A percentile compares a stretch with the other conserved stretches of the same genome.
phyloP scores from a whole-genome alignment of 1,284 basidiomycete species.

The Ganoderma lingzhi region DNA sequence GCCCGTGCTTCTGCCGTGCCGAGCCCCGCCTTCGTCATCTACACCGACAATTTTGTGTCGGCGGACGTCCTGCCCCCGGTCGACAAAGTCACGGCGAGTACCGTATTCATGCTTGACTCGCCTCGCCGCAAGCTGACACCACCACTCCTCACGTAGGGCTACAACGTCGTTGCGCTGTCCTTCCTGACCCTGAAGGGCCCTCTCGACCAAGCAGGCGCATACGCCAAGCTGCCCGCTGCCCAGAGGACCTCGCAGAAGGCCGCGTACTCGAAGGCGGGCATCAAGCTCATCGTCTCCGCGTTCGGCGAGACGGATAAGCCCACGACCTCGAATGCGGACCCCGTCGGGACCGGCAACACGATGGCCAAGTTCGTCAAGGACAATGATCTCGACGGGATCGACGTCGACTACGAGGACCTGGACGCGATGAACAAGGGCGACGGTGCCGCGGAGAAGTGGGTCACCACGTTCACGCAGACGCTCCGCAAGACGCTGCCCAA shows the following conservation, averaged over 20 bases:
- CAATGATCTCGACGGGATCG: conserved; percentile 57
- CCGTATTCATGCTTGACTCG: not conserved
- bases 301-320: conserved; percentile 62
- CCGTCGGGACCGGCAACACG: conserved; percentile 51
- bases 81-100: conserved; percentile 18
- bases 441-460: conserved; percentile 49
- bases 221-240: conserved; percentile 23
- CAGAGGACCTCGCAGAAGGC: conserved; percentile 47
- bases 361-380: conserved; percentile 50
- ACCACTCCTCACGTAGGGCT: conserved; percentile 17
- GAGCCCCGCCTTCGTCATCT: conserved; percentile 31
- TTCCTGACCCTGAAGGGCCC: conserved; percentile 28
- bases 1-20: conserved; percentile 17
- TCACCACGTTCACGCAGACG: conserved; percentile 52
- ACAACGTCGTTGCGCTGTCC: conserved; percentile 29
- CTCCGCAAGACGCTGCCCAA: conserved; percentile 43
- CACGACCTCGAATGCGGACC: conserved; percentile 51
- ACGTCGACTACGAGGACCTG: conserved; percentile 67
- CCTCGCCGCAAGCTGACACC: not conserved
- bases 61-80: conserved; percentile 26
- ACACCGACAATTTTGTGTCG: conserved; percentile 28
- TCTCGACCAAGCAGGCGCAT: conserved; percentile 25
- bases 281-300: conserved; percentile 56
- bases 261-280: conserved; percentile 53
- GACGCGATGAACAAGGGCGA: conserved; percentile 50